These are phyloP conservation scores for Colletotrichum navitas DNA, from an alignment of 2,329 filamentous ascomycete genomes.

Conservation along the genomic window DNA sequence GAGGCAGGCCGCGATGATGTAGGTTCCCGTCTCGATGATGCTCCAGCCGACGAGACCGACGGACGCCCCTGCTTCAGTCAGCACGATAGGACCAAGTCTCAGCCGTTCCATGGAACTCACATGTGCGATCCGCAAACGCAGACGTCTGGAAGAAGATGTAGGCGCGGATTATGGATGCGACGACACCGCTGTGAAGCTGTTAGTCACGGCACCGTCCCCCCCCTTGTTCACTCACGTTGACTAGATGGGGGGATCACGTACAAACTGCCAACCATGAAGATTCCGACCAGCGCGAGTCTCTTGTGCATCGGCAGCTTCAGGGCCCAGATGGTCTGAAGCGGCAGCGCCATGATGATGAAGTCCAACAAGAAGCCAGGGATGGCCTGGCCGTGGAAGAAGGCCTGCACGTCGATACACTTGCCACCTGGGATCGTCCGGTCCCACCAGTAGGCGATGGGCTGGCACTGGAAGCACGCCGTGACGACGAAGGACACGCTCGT, in stretches of 20 bases:
- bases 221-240: too few species aligned
- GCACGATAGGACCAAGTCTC: background rate
- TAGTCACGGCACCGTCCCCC: background rate
- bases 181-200: conserved; percentile 18
- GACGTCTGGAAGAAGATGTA: conserved; percentile 33
- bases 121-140: conserved; percentile 37
- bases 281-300: conserved; percentile 45
- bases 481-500: conserved; percentile 44
- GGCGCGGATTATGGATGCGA: conserved; percentile 37
- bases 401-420: conserved; percentile 51
- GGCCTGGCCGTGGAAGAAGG: conserved; percentile 47
- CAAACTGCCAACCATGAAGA: conserved; percentile 48
- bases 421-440: conserved; percentile 44
- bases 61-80: conserved; percentile 31
- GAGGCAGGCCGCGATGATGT: conserved; percentile 47
- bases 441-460: conserved; percentile 53
- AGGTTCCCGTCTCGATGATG: conserved; percentile 37
- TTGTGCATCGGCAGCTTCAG: conserved; percentile 46
- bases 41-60: conserved; percentile 39
- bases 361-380: conserved; percentile 45
- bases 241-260: conserved; percentile 25
- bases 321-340: conserved; percentile 47
- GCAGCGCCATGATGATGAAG: conserved; percentile 46
- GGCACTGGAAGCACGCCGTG: conserved; percentile 53
- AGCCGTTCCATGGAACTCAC: background rate